Conservation (phyloP, 768 basidiomycete species). For the Lentinus tigrinus region DNA sequence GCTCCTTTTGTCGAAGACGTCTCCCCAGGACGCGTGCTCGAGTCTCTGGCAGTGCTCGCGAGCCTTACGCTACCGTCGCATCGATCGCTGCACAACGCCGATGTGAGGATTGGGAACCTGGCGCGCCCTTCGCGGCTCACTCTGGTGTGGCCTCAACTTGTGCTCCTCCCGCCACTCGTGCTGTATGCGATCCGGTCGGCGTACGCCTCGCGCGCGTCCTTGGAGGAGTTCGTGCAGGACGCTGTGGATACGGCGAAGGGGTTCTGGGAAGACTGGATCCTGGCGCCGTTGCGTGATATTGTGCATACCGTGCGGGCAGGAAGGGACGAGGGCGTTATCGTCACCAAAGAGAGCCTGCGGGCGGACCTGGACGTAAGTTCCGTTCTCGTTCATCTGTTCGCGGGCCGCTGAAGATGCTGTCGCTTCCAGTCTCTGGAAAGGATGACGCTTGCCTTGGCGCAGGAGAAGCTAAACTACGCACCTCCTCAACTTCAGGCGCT, state of each 20-base stretch:
- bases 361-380: conserved; percentile 77
- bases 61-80: conserved; percentile 14
- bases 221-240: conserved; percentile 57
- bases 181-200: conserved; percentile 49
- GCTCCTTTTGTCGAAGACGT: neutral
- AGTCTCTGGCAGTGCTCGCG: conserved; percentile 20
- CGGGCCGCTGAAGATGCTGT: neutral
- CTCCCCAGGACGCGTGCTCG: neutral
- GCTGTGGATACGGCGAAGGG: conserved; percentile 63
- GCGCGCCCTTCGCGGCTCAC: conserved; percentile 66
- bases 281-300: conserved; percentile 83
- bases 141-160: conserved; percentile 77
- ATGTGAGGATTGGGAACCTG: conserved; percentile 40
- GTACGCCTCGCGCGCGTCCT: conserved; percentile 58
- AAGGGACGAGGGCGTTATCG: conserved; percentile 70
- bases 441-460: conserved; percentile 85
- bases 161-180: conserved; percentile 71
- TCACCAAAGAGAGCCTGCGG: conserved; percentile 77
- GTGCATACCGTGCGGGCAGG: conserved; percentile 81
- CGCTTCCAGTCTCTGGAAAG: conserved; percentile 76
- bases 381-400: neutral
- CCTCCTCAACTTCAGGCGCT: conserved; percentile 64
- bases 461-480: conserved; percentile 72
- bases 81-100: conserved; percentile 10
- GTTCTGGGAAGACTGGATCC: conserved; percentile 80